Percentiles rank a stretch among this genome's conserved stretches.
Evolutionary conservation across 1,284 basidiomycete genomes (phyloP).

Genomic region (Sporisorium reilianum): DNA sequence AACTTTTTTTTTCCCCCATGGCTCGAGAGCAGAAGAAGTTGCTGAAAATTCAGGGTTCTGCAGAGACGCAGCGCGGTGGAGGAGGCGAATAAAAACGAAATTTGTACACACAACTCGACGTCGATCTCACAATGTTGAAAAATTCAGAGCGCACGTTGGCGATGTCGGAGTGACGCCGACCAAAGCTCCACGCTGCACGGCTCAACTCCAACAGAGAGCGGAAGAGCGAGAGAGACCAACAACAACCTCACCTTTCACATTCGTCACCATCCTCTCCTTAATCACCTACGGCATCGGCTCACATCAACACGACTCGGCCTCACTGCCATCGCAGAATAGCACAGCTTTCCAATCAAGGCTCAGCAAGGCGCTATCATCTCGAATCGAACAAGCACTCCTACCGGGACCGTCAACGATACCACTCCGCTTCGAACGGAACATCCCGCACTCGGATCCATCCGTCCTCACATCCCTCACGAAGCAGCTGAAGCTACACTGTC

Average conservation of each 20-base stretch:
- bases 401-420: not conserved
- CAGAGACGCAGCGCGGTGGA: not conserved
- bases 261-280: constrained; percentile 8
- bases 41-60: constrained; percentile 3
- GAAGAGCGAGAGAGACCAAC: constrained; percentile 17
- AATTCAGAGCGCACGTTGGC: constrained; percentile 16
- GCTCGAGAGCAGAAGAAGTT: not conserved
- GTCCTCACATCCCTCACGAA: not conserved
- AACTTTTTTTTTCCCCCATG: constrained; percentile 3
- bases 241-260: constrained; percentile 1
- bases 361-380: not conserved
- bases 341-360: too few species aligned
- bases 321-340: not conserved
- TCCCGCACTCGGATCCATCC: not conserved
- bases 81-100: not conserved
- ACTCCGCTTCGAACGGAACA: not conserved
- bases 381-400: not conserved
- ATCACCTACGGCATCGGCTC: not conserved
- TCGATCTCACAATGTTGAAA: constrained; percentile 12
- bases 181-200: constrained; percentile 10
- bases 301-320: not conserved
- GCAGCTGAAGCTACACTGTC: too few species aligned
- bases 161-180: constrained; percentile 1
- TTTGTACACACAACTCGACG: not conserved
- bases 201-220: not conserved